Evolutionary conservation across 805 yeast genomes (phyloP), one percentile per base, ranked within the genome.

Genomic region (Wickerhamiella cacticola): DNA sequence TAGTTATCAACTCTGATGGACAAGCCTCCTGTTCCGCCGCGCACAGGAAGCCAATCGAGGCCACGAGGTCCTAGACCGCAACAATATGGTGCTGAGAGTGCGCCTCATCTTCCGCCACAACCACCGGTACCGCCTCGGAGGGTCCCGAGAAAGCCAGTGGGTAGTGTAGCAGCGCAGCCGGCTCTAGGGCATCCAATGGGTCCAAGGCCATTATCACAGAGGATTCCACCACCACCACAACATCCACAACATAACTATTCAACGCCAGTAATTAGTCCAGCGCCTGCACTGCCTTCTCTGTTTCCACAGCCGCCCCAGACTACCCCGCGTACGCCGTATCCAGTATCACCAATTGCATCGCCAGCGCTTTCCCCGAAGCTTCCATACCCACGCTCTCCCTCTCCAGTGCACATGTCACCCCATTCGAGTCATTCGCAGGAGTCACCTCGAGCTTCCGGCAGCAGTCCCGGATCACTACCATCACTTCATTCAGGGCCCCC

Each of bases 41-140:
- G 42, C 7, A 22, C 21, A 8, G 46, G 26, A 25, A 13, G 34
- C 18, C 24, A 9, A 22, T 13, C 22, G 24, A 52, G 53, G 56
- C 56, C 56, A 5, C 35, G 49, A 10, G 58, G 58, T 10, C 58
- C 58, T 15, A 49, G 58, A 9, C 58, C 58, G 2, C 55, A 53
- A 34, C 58, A 56, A 6, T 48, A 51, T 4, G 48, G 45, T 8
- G 15, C 46, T 2, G 42, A 42, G 22, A 49, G 47, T 46, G 53
- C 15, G 13, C 28, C 28, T 23, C 18, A 24, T 6, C 42, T 22
- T 23, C 12, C 19, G 16, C 16, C 29, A 6, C 42, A 21, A n/a
- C 21, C 42, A 3, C 21, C 29, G n/a, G 13, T 12, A 23, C 28
- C 19, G 6, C 19, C 42, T 6, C 21, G 42, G 13, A 22, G 29